phyloP scores from a whole-genome alignment of 2,329 filamentous ascomycete species.

The Escovopsis sp. region DNA sequence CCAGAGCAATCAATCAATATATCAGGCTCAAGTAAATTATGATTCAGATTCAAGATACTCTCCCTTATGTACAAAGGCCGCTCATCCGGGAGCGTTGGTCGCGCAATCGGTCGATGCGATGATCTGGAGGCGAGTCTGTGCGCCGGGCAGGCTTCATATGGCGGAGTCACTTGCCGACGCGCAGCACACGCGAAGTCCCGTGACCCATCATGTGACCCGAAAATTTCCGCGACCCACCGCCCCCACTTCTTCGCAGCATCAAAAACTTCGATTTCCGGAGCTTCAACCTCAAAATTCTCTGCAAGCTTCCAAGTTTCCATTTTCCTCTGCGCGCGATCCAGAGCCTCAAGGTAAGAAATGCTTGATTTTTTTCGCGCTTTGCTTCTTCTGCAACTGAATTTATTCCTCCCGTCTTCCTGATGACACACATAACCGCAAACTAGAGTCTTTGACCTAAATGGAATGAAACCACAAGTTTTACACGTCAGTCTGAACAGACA shows the following conservation, averaged over 20 bases:
- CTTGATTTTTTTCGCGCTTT: conserved; percentile 6
- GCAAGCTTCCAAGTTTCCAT: conserved; percentile 2
- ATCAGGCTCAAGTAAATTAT: neutral
- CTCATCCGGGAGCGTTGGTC: neutral
- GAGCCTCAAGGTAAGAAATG: conserved; percentile 2
- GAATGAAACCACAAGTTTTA: conserved; percentile 71
- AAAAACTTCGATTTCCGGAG: conserved; percentile 3
- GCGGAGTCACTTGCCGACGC: conserved; percentile 6
- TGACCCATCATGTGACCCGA: conserved; percentile 14
- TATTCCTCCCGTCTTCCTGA: conserved; percentile 36
- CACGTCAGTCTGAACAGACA: conserved; percentile 78
- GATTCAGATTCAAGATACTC: neutral
- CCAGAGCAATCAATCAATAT: neutral
- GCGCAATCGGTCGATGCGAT: neutral
- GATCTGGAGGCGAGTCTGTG: no score
- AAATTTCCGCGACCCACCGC: conserved; percentile 5
- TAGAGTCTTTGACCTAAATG: conserved; percentile 89
- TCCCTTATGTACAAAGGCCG: neutral
- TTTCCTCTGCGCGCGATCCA: neutral
- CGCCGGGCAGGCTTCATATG: no score
- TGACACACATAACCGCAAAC: conserved; percentile 80
- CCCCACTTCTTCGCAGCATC: conserved; percentile 11
- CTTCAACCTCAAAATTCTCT: conserved; percentile 1
- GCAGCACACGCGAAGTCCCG: conserved; percentile 17
- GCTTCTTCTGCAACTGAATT: neutral